Percentiles rank a stretch among this genome's conserved stretches.
Evolutionary conservation across 768 basidiomycete species (phyloP).

Genomic region (Boletus reticulatus): DNA sequence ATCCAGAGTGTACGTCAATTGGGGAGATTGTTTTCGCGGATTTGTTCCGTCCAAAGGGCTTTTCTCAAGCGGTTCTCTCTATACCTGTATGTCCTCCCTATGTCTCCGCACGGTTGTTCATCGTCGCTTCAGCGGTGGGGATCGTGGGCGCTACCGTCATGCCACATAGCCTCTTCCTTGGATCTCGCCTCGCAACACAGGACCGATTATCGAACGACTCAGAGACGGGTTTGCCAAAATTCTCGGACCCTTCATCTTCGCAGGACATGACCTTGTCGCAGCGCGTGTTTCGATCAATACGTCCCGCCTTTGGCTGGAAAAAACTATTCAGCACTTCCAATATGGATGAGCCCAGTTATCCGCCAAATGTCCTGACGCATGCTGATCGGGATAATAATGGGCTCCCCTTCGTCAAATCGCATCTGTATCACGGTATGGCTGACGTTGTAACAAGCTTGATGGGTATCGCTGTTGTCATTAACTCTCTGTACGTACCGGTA

Average conservation of each 20-base stretch:
- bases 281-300: conserved; percentile 8
- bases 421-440: conserved; percentile 62
- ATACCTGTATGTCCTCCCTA: conserved; percentile 51
- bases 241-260: neutral
- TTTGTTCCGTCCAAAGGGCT: conserved; percentile 70
- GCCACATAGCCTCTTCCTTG: conserved; percentile 92
- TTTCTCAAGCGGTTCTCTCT: conserved; percentile 55
- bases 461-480: conserved; percentile 86
- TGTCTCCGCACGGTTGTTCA: conserved; percentile 14
- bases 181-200: conserved; percentile 82
- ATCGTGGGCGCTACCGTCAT: conserved; percentile 86
- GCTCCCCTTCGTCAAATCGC: conserved; percentile 53
- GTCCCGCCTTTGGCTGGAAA: conserved; percentile 8
- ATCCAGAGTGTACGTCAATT: conserved; percentile 64
- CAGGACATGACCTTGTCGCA: conserved; percentile 23
- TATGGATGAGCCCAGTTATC: conserved; percentile 20
- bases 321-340: conserved; percentile 25
- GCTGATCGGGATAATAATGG: conserved; percentile 56
- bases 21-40: conserved; percentile 72
- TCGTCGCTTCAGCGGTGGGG: conserved; percentile 50
- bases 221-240: conserved; percentile 18
- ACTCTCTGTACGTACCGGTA: conserved; percentile 58
- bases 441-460: conserved; percentile 71
- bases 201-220: conserved; percentile 52
- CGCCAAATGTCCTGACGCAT: conserved; percentile 40